Evolutionary conservation across 331 rosid genomes (phyloP), one percentile per base, ranked within the genome.

Genomic region (Phaseolus coccineus): DNA sequence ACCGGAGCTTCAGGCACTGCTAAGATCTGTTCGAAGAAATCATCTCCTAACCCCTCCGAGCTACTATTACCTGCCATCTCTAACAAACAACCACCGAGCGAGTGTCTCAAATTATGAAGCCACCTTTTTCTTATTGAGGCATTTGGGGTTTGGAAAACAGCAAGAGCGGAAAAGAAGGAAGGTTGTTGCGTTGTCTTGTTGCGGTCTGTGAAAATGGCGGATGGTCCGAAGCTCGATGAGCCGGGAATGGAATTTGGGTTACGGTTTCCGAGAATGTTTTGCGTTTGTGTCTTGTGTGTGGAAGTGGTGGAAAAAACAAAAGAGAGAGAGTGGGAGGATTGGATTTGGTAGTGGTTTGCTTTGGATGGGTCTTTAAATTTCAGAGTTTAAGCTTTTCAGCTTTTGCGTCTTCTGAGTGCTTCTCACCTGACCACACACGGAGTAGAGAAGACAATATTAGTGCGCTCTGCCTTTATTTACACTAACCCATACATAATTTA

Each of bases 1-100:
- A 65, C 74, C 3, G 57, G 69, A 10, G 66, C 80, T 4, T 24
- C 83, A 1, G 91, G 93, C 63, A 83, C 98, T 0, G 94, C 87
- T 51, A 93, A 50, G 84, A 96, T 96, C 97, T 96, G 94, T 83
- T 93, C 97, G 27, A 93, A 85, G 85, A 93, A 93, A 87, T 91
- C 96, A 40, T 93, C 97, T 2, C 93, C 92, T 28, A 93, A 85
- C 4, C 94, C 90, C 79, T 89, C 93, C 19, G 94, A 86, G 19
- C 87, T 85, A 66, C 86, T 83, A 66, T 89, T 89, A 24, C 93
- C 91, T 65, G 92, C 94, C 98, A 94, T 94, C 9, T 27, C 69
- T 4, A 27, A 24, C 3, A 10, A 27, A 24, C 3, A 10, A 39
- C 28, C 27, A 9, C 27, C 31, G 6, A 12, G 28, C 27, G 10